A percentile compares a stretch with the other conserved stretches of the same genome.
These are phyloP conservation scores for Solanum dulcamara DNA, from an alignment of 257 asterid species.

Conservation along the genomic window DNA sequence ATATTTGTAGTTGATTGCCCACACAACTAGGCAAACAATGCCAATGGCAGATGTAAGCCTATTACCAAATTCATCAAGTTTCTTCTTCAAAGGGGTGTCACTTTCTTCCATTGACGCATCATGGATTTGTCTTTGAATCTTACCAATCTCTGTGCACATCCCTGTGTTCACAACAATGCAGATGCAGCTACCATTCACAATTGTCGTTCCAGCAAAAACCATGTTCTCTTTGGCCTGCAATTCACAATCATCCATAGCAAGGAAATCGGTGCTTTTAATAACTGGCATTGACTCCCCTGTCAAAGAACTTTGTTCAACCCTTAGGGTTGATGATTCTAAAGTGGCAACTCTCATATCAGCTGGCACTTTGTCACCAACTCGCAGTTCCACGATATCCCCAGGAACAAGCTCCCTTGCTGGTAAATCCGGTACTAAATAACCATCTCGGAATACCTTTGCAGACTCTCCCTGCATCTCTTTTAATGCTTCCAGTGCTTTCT, in stretches of 20 bases:
- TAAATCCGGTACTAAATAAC: slow-evolving; percentile 35
- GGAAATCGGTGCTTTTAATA: slow-evolving; percentile 22
- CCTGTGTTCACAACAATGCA: slow-evolving; percentile 46
- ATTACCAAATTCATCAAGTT: slow-evolving; percentile 63
- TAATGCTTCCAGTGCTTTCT: slow-evolving; percentile 58
- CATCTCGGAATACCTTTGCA: slow-evolving; percentile 43
- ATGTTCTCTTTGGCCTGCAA: slow-evolving; percentile 55
- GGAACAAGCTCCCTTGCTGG: slow-evolving; percentile 70
- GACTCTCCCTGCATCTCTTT: slow-evolving; percentile 63
- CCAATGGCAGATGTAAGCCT: slow-evolving; percentile 52
- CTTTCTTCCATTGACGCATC: slow-evolving; percentile 53
- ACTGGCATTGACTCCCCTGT: slow-evolving; percentile 68
- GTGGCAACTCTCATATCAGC: slow-evolving; percentile 59
- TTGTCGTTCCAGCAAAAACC: slow-evolving; percentile 74
- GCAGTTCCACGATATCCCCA: slow-evolving; percentile 57
- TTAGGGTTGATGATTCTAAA: slow-evolving; percentile 39
- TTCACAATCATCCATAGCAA: slow-evolving; percentile 46
- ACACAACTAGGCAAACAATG: slow-evolving; percentile 40
- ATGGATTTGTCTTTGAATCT: slow-evolving; percentile 51
- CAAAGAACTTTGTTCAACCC: slow-evolving; percentile 61
- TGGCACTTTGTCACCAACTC: slow-evolving; percentile 64
- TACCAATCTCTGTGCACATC: slow-evolving; percentile 58
- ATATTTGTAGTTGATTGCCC: slow-evolving; percentile 55
- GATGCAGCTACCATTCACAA: slow-evolving; percentile 47
- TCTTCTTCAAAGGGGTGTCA: slow-evolving; percentile 57